These are phyloP conservation scores for Goniomonas avonlea DNA, from an alignment of 78 protist species.

Conservation along the genomic window DNA sequence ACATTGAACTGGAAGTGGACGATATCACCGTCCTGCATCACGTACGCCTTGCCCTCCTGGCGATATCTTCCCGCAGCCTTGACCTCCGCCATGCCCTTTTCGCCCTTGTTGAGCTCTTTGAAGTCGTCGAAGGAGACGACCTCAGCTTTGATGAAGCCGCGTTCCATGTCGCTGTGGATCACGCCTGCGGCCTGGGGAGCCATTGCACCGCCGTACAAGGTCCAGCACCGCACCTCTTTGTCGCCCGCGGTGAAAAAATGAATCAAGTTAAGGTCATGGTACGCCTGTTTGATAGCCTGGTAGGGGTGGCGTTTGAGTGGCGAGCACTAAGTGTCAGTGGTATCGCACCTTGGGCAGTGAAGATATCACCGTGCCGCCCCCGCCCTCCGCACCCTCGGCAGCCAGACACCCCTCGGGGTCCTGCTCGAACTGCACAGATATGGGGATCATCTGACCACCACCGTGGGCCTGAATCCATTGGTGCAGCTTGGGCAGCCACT, in stretches of 20 bases:
- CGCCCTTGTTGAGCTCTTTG: background rate
- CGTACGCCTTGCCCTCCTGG: background rate
- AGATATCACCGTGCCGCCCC: too few relatives aligned
- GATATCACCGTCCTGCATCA: background rate
- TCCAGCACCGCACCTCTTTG: constrained; percentile 33
- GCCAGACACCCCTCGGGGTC: background rate
- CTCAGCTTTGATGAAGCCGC: constrained; percentile 9
- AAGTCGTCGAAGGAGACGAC: background rate
- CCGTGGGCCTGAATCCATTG: constrained; percentile 24
- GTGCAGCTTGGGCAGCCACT: constrained; percentile 19
- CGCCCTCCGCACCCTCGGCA: too few relatives aligned
- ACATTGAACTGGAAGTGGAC: background rate
- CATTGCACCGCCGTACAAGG: background rate
- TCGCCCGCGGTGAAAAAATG: constrained; percentile 51
- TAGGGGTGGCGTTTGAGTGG: too few relatives aligned
- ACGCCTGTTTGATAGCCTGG: too few relatives aligned
- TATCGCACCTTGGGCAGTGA: too few relatives aligned
- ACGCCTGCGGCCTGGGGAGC: background rate
- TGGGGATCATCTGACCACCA: constrained; percentile 20
- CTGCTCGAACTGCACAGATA: constrained; percentile 10
- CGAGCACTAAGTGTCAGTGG: too few relatives aligned
- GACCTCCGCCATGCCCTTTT: background rate
- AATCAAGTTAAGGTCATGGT: constrained; percentile 23
- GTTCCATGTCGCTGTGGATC: background rate
- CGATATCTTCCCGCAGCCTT: constrained; percentile 3